Evolutionary conservation across 495 filamentous ascomycete species (phyloP).

Genomic region (Usnea hakonensis): DNA sequence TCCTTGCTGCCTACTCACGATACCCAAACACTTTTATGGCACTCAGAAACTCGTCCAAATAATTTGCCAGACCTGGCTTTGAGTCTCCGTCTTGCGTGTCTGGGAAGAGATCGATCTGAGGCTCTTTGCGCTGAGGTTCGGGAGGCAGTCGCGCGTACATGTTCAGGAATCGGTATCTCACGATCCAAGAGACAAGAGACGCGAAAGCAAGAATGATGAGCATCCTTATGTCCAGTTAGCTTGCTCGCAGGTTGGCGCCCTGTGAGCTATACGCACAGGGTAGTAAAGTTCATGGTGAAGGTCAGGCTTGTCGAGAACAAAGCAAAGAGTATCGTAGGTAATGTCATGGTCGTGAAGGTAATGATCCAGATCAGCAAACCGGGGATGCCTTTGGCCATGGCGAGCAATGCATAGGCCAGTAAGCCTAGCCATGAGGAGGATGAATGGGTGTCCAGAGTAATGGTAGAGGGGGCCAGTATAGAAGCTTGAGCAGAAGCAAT

Average conservation of each 20-base stretch:
- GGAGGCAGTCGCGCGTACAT: conserved; percentile 91
- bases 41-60: conserved; percentile 94
- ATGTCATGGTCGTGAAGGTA: conserved; percentile 76
- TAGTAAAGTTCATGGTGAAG: conserved; percentile 97
- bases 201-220: conserved; percentile 68
- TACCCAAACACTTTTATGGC: conserved; percentile 99
- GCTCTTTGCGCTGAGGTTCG: conserved; percentile 92
- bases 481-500: conserved; percentile 6
- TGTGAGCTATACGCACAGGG: conserved; percentile 52
- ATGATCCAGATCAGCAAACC: conserved; percentile 72
- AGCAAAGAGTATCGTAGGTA: conserved; percentile 84
- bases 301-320: conserved; percentile 93
- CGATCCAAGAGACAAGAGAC: conserved; percentile 82
- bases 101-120: conserved; percentile 88
- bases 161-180: conserved; percentile 88
- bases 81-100: conserved; percentile 83
- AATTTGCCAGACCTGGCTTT: conserved; percentile 86
- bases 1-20: conserved; percentile 26
- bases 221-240: conserved; percentile 43
- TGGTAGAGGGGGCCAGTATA: neutral
- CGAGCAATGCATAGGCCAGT: conserved; percentile 34
- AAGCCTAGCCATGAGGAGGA: conserved; percentile 32
- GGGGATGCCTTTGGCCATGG: conserved; percentile 58
- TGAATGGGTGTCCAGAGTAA: conserved; percentile 1
- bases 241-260: conserved; percentile 9